Conservation (phyloP, 2,329 filamentous ascomycete genomes). For the Aureobasidium lini region DNA sequence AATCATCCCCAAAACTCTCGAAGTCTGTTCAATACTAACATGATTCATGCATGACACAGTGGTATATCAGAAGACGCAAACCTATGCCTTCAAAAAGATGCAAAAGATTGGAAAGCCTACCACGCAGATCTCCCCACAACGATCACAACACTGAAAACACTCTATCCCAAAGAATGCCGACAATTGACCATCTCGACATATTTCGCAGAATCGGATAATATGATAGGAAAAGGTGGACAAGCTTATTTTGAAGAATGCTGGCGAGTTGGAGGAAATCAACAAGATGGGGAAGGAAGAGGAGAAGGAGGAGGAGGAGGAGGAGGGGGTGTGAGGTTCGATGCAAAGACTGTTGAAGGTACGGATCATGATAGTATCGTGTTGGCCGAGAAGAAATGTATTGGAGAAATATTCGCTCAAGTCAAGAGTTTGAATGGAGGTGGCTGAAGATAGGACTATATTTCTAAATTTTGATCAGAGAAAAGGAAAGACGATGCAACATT, state of each 20-base stretch:
- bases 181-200: slow-evolving; percentile 26
- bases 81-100: slow-evolving; percentile 30
- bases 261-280: too few relatives aligned
- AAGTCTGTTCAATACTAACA: background rate
- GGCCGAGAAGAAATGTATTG: background rate
- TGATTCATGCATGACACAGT: slow-evolving; percentile 17
- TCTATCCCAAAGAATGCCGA: background rate
- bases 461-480: too few relatives aligned
- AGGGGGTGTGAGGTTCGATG: slow-evolving; percentile 34
- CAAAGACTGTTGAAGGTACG: slow-evolving; percentile 24
- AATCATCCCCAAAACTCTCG: too few relatives aligned
- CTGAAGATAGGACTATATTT: too few relatives aligned
- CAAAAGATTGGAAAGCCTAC: slow-evolving; percentile 28
- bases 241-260: slow-evolving; percentile 39
- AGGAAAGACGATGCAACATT: too few relatives aligned
- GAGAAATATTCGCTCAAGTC: background rate
- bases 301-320: too few relatives aligned
- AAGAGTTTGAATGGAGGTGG: background rate
- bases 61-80: slow-evolving; percentile 34
- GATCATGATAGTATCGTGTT: slow-evolving; percentile 33
- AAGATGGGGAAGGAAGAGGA: slow-evolving; percentile 20
- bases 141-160: slow-evolving; percentile 12
- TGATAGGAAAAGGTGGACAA: slow-evolving; percentile 37
- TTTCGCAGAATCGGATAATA: slow-evolving; percentile 34
- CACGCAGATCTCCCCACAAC: slow-evolving; percentile 29